These are phyloP conservation scores for Bretschneidera sinensis DNA, from an alignment of 345 rosid species.

Conservation along the genomic window DNA sequence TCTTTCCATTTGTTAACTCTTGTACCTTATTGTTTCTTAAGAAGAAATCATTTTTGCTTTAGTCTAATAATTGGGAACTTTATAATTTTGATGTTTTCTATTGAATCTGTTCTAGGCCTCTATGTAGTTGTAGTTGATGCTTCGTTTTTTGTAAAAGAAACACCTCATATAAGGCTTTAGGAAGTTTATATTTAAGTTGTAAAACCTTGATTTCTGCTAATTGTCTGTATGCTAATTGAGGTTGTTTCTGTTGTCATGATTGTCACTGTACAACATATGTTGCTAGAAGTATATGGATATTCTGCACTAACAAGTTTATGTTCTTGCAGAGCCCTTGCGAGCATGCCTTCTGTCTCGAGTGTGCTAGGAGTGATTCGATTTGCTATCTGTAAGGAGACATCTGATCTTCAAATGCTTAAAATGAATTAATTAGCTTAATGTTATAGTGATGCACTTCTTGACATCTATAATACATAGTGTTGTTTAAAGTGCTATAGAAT, in stretches of 20 bases:
- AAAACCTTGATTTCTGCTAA: not conserved
- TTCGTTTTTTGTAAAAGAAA: too few species aligned
- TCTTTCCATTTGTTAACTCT: too few species aligned
- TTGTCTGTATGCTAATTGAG: not conserved
- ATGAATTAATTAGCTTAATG: not conserved
- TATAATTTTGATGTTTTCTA: too few species aligned
- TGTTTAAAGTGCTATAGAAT: not conserved
- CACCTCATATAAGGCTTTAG: not conserved
- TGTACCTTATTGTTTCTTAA: not conserved
- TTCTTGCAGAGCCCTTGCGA: conserved; percentile 87
- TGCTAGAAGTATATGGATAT: not conserved
- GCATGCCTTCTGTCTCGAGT: conserved; percentile 89
- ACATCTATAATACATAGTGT: not conserved
- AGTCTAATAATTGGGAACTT: too few species aligned
- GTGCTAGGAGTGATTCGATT: conserved; percentile 91
- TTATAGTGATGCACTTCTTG: not conserved
- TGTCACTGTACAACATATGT: not conserved
- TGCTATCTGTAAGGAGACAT: conserved; percentile 78
- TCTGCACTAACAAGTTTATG: conserved; percentile 6
- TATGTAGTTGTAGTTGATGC: not conserved
- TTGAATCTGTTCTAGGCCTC: too few species aligned
- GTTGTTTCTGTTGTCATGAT: not conserved
- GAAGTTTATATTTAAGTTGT: too few species aligned
- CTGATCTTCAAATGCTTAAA: conserved; percentile 12
- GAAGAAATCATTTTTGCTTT: not conserved